Evolutionary conservation across 2,329 filamentous ascomycete species (phyloP).

Genomic region (Aspergillus caelatus): DNA sequence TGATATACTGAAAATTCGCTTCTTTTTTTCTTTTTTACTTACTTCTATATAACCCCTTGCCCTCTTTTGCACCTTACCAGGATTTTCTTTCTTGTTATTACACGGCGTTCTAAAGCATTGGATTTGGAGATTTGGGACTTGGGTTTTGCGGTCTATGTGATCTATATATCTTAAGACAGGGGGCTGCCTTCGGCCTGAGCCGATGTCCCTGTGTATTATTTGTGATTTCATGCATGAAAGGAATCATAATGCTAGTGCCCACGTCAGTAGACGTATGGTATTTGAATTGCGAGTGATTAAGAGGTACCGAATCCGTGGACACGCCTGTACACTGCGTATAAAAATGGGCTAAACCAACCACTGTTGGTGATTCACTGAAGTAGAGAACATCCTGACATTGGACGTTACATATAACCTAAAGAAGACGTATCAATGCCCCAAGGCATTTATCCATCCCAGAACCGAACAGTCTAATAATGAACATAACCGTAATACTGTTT

Average conservation of each 20-base stretch:
- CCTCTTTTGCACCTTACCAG: slow-evolving; percentile 21
- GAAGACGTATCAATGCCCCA: not conserved
- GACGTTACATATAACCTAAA: not conserved
- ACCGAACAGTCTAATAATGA: not conserved
- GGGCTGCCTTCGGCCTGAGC: slow-evolving; percentile 13
- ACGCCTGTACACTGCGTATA: too few species aligned
- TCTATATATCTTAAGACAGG: slow-evolving; percentile 21
- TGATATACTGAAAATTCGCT: slow-evolving; percentile 25
- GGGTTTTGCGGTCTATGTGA: slow-evolving; percentile 26
- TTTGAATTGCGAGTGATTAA: slow-evolving; percentile 4
- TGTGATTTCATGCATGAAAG: slow-evolving; percentile 20
- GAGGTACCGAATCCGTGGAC: not conserved
- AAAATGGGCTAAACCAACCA: not conserved
- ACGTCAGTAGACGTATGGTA: slow-evolving; percentile 14
- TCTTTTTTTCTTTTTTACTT: slow-evolving; percentile 12
- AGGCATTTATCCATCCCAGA: not conserved
- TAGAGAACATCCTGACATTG: not conserved
- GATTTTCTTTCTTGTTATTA: slow-evolving; percentile 21
- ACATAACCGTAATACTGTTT: not conserved
- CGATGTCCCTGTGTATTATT: slow-evolving; percentile 20
- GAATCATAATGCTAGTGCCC: slow-evolving; percentile 23
- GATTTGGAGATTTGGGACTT: slow-evolving; percentile 34
- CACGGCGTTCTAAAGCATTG: slow-evolving; percentile 41
- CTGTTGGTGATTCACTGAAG: too few species aligned
- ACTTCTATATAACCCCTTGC: slow-evolving; percentile 10